These are phyloP conservation scores for Pterocarpus santalinus DNA, from an alignment of 306 rosid species.

Conservation along the genomic window DNA sequence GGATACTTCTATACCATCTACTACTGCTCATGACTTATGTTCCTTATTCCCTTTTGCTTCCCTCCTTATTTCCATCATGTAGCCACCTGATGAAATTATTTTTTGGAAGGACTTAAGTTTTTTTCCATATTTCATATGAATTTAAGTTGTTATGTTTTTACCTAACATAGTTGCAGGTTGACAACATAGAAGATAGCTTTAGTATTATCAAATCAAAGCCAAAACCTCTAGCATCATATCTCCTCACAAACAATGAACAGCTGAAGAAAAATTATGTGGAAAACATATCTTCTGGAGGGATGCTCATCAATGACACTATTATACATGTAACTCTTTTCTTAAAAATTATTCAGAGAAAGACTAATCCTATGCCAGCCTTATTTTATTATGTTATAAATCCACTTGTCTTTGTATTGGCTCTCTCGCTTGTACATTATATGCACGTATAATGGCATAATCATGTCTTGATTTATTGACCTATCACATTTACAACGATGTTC, in stretches of 20 bases:
- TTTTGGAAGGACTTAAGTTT: too few species aligned
- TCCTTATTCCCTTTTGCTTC: too few species aligned
- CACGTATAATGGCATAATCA: neutral
- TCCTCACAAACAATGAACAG: constrained; percentile 67
- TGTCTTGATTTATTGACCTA: neutral
- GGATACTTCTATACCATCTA: neutral
- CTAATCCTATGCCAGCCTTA: neutral
- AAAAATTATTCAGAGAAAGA: neutral
- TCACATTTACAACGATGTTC: constrained; percentile 5
- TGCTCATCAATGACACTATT: constrained; percentile 69
- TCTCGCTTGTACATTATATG: neutral
- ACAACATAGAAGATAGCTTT: constrained; percentile 61
- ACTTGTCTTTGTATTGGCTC: neutral
- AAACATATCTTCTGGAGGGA: constrained; percentile 73
- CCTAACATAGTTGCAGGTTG: constrained; percentile 55
- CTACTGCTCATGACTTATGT: neutral
- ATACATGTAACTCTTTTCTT: constrained; percentile 53
- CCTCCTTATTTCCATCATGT: too few species aligned
- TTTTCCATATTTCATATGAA: too few species aligned
- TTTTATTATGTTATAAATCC: neutral
- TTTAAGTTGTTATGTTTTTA: neutral
- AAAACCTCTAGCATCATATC: constrained; percentile 68
- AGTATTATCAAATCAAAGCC: constrained; percentile 62
- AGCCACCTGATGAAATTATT: too few species aligned
- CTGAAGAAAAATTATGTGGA: constrained; percentile 64